Percentiles rank a stretch among this genome's conserved stretches.
These are phyloP conservation scores for Skeletonema marinoi DNA, from an alignment of 108 stramenopile genomes.

Conservation along the genomic window DNA sequence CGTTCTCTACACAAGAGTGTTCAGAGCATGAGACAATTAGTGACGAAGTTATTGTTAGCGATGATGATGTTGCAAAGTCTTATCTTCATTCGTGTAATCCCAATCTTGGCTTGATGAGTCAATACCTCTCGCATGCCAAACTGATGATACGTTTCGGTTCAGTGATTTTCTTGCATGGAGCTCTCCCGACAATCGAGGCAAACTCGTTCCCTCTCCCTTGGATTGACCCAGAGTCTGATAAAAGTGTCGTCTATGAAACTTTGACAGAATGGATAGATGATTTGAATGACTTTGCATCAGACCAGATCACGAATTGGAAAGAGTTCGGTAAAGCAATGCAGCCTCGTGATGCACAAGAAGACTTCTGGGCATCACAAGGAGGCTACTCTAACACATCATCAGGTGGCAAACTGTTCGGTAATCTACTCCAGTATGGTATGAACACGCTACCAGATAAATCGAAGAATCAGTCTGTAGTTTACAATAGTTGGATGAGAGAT, in stretches of 20 bases:
- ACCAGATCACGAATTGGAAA: constrained; percentile 61
- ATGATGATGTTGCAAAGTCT: constrained; percentile 74
- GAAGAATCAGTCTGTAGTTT: constrained; percentile 75
- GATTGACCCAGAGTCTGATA: constrained; percentile 18
- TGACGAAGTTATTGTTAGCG: constrained; percentile 29
- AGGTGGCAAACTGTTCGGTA: constrained; percentile 42
- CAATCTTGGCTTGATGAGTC: constrained; percentile 65
- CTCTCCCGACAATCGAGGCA: constrained; percentile 53
- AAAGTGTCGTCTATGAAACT: background rate
- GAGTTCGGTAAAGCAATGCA: constrained; percentile 18
- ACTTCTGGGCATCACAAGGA: constrained; percentile 67
- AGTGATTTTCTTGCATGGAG: constrained; percentile 77
- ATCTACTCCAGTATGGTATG: constrained; percentile 83
- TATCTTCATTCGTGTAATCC: constrained; percentile 75
- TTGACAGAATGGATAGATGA: constrained; percentile 65
- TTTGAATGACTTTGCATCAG: constrained; percentile 63
- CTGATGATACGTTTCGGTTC: constrained; percentile 58
- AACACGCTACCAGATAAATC: constrained; percentile 59
- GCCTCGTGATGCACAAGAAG: background rate
- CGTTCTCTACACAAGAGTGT: background rate
- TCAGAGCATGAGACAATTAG: background rate
- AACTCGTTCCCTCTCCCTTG: constrained; percentile 72
- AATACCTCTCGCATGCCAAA: constrained; percentile 64
- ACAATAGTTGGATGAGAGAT: constrained; percentile 66
- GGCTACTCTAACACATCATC: constrained; percentile 53